Percentiles rank a stretch among this genome's conserved stretches.
Conservation (phyloP, 2,329 filamentous ascomycete genomes). For the Dichotomopilus funicola region DNA sequence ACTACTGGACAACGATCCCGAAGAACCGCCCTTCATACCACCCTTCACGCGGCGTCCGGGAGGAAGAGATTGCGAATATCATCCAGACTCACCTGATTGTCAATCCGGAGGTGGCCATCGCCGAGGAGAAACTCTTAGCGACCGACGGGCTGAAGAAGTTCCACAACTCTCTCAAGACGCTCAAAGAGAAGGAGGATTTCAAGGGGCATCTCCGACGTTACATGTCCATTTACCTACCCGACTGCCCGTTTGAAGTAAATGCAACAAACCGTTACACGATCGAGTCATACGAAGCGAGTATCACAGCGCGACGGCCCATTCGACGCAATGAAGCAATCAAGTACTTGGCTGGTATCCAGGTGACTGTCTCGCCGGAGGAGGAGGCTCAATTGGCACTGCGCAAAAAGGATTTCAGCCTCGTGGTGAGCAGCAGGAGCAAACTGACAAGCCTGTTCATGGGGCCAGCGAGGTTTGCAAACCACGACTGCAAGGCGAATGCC, state of each 20-base stretch:
- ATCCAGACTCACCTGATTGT: constrained; percentile 64
- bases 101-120: constrained; percentile 61
- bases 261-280: constrained; percentile 95
- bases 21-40: constrained; percentile 89
- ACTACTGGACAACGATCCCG: constrained; percentile 93
- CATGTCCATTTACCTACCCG: constrained; percentile 83
- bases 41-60: constrained; percentile 69
- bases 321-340: constrained; percentile 80
- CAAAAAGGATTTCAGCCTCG: constrained; percentile 93
- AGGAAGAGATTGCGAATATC: constrained; percentile 55
- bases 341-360: constrained; percentile 85
- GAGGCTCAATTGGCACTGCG: constrained; percentile 72
- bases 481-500: constrained; percentile 92
- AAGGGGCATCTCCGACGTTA: constrained; percentile 80
- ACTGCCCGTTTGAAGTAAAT: constrained; percentile 87
- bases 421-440: constrained; percentile 88
- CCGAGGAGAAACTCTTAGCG: constrained; percentile 65
- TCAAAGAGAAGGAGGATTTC: constrained; percentile 82
- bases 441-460: constrained; percentile 88
- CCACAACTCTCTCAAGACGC: constrained; percentile 57
- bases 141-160: constrained; percentile 71
- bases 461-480: constrained; percentile 92
- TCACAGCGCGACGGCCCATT: constrained; percentile 75
- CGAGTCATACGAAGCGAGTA: constrained; percentile 77
- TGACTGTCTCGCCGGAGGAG: constrained; percentile 86